A percentile compares a stretch with the other conserved stretches of the same genome.
Evolutionary conservation across 257 asterid species (phyloP).

Genomic region (Forsythia viridissima): DNA sequence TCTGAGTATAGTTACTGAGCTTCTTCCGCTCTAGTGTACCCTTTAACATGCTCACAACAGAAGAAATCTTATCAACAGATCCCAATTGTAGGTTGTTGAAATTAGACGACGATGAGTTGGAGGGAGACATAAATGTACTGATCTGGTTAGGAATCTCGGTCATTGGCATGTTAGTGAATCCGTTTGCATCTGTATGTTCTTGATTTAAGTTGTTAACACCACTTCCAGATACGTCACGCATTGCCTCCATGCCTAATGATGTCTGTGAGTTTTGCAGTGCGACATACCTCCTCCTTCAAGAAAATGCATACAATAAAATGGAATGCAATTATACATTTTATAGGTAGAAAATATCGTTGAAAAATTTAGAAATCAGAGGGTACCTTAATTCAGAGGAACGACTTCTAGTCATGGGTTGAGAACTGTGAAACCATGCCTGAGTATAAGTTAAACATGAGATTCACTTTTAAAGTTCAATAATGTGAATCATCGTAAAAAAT

Average conservation of each 20-base stretch:
- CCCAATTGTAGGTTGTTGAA: conserved; percentile 54
- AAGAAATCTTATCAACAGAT: conserved; percentile 59
- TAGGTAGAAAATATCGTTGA: not conserved
- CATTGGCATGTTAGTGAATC: conserved; percentile 16
- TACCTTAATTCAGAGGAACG: conserved; percentile 76
- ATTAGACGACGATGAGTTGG: conserved; percentile 55
- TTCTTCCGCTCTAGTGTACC: conserved; percentile 64
- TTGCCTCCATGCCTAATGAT: conserved; percentile 52
- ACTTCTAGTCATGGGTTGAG: conserved; percentile 91
- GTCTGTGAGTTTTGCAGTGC: conserved; percentile 71
- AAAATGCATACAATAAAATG: conserved; percentile 1
- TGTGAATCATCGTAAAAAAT: not conserved
- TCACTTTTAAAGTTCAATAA: not conserved
- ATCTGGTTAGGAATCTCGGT: conserved; percentile 31
- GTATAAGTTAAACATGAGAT: conserved; percentile 18
- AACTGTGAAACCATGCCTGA: conserved; percentile 91
- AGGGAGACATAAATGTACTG: conserved; percentile 44
- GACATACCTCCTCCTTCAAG: conserved; percentile 74
- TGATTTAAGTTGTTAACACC: conserved; percentile 41
- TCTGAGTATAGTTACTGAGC: conserved; percentile 28
- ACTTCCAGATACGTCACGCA: conserved; percentile 42
- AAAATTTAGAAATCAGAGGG: not conserved
- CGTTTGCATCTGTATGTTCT: conserved; percentile 23
- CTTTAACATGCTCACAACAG: conserved; percentile 90
- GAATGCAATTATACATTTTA: not conserved